These are phyloP conservation scores for Phytopythium cucurbitacearum DNA, from an alignment of 352 stramenopile genomes.

Conservation along the genomic window DNA sequence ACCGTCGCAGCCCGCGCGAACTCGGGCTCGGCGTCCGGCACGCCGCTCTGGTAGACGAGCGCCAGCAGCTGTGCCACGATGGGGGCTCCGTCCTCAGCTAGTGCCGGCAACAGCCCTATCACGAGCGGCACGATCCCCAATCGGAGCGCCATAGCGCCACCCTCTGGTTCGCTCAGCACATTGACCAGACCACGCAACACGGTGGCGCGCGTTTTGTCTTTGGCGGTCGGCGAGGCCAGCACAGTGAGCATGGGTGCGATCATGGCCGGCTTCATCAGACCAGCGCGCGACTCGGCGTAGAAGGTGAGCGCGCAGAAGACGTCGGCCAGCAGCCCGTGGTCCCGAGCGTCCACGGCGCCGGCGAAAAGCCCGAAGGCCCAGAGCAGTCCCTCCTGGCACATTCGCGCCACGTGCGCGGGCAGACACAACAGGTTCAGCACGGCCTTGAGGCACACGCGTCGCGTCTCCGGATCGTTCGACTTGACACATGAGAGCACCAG, in stretches of 20 bases:
- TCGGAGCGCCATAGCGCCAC: conserved; percentile 17
- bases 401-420: conserved; percentile 35
- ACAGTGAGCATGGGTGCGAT: conserved; percentile 42
- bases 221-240: conserved; percentile 15
- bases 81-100: conserved; percentile 6
- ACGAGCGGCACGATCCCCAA: conserved; percentile 25
- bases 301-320: conserved; percentile 59
- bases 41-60: conserved; percentile 24
- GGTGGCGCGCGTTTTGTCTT: conserved; percentile 24
- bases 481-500: conserved; percentile 82
- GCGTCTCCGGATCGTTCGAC: conserved; percentile 72
- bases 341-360: conserved; percentile 39
- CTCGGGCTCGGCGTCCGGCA: conserved; percentile 11
- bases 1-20: conserved; percentile 14
- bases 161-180: conserved; percentile 32
- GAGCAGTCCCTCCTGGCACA: conserved; percentile 66
- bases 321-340: conserved; percentile 62
- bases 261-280: conserved; percentile 34
- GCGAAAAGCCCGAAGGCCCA: conserved; percentile 70
- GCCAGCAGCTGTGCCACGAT: conserved; percentile 20
- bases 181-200: conserved; percentile 50
- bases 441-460: conserved; percentile 65
- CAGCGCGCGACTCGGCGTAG: conserved; percentile 40
- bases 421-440: conserved; percentile 58
- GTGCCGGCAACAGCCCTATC: conserved; percentile 8